A percentile compares a stretch with the other conserved stretches of the same genome.
These are phyloP conservation scores for Penicillium robsamsonii DNA, from an alignment of 495 filamentous ascomycete species.

Conservation along the genomic window DNA sequence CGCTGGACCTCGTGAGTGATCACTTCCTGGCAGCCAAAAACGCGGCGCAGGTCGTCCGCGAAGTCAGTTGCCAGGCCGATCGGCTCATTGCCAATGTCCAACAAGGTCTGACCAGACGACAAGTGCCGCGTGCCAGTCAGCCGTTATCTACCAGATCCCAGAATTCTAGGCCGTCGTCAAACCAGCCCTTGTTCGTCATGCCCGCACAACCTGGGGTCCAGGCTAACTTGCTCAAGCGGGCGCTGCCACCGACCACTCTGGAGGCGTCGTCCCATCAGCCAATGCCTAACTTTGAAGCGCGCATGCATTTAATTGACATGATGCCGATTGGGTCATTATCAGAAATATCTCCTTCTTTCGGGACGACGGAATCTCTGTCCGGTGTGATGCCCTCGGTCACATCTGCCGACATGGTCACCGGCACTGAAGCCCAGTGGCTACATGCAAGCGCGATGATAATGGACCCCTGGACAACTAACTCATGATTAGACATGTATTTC, in stretches of 20 bases:
- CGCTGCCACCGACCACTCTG: background rate
- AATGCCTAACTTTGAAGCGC: background rate
- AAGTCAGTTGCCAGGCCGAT: background rate
- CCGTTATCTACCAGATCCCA: background rate
- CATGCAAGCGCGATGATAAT: background rate
- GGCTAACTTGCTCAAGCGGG: background rate
- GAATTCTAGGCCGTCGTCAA: background rate
- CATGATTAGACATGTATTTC: background rate
- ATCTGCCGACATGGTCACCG: background rate
- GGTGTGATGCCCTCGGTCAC: background rate
- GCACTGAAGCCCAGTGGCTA: background rate
- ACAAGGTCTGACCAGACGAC: background rate
- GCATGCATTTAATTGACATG: background rate
- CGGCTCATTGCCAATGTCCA: background rate
- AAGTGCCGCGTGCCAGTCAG: background rate
- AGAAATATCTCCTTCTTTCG: background rate
- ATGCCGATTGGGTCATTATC: background rate
- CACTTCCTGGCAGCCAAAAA: background rate
- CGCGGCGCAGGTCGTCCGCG: background rate
- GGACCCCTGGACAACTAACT: background rate
- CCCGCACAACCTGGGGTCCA: background rate
- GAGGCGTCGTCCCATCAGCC: background rate
- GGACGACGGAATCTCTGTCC: background rate
- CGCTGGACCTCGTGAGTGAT: background rate
- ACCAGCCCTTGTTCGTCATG: background rate